Evolutionary conservation across 2,329 filamentous ascomycete species (phyloP).

Genomic region (Aureobasidium uvarum): DNA sequence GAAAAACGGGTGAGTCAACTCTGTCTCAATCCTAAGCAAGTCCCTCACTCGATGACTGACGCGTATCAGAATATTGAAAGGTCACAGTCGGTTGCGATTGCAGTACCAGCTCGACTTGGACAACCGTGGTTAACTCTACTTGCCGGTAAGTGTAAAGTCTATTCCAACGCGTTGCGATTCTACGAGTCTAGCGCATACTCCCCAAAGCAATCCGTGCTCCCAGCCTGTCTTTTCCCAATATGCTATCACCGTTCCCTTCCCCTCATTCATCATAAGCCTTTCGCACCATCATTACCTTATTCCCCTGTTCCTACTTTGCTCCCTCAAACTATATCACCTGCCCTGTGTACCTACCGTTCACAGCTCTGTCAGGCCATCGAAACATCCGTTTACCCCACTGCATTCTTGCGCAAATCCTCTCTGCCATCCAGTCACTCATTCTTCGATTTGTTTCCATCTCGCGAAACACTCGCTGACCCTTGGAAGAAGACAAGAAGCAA

Average conservation of each 20-base stretch:
- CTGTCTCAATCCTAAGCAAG: constrained; percentile 1
- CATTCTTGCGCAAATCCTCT: not conserved
- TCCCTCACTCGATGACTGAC: not conserved
- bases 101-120: not conserved
- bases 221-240: constrained; percentile 18
- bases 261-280: constrained; percentile 25
- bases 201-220: constrained; percentile 23
- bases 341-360: not conserved
- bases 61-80: constrained; percentile 20
- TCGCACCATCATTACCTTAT: not conserved
- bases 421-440: not conserved
- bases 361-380: not conserved
- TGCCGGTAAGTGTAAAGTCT: constrained; percentile 26
- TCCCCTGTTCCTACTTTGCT: not conserved
- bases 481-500: not conserved
- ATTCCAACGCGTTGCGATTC: constrained; percentile 16
- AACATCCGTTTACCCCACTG: not conserved
- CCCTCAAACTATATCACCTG: constrained; percentile 5
- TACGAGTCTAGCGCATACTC: constrained; percentile 23
- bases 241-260: constrained; percentile 27
- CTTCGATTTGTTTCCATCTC: not conserved
- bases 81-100: constrained; percentile 21
- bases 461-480: constrained; percentile 4
- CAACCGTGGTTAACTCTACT: constrained; percentile 13
- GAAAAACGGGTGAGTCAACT: constrained; percentile 11